These are phyloP conservation scores for Aspergillus quadricinctus DNA, from an alignment of 2,329 filamentous ascomycete species.

Conservation along the genomic window DNA sequence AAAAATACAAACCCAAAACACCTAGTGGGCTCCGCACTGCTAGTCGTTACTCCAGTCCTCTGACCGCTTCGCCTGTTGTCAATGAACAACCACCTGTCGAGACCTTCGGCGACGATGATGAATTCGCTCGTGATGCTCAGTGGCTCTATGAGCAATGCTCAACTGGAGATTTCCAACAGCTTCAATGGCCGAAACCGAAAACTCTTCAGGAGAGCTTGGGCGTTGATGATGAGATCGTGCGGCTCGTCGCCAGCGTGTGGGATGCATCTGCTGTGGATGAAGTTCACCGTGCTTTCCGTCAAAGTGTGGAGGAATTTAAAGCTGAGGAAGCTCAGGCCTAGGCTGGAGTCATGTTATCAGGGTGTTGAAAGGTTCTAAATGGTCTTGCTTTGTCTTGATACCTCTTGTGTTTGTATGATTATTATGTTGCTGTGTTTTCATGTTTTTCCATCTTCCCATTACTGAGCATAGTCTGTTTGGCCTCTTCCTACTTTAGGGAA, in stretches of 20 bases:
- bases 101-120: conserved; percentile 18
- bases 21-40: conserved; percentile 40
- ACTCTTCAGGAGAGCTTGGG: conserved; percentile 16
- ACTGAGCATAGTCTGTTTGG: neutral
- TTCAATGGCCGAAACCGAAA: conserved; percentile 18
- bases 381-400: neutral
- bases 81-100: conserved; percentile 4
- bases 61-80: conserved; percentile 12
- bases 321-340: conserved; percentile 7
- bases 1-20: conserved; percentile 42
- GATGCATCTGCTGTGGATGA: conserved; percentile 13
- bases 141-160: conserved; percentile 25
- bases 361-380: neutral
- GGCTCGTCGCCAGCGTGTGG: conserved; percentile 13
- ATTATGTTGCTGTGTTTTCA: neutral
- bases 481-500: neutral
- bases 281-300: conserved; percentile 10
- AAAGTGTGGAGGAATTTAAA: conserved; percentile 14
- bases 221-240: conserved; percentile 6
- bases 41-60: conserved; percentile 24
- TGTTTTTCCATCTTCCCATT: neutral
- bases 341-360: neutral
- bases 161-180: conserved; percentile 19
- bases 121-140: conserved; percentile 22
- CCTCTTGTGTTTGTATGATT: neutral